Conservation (phyloP, 768 basidiomycete genomes). For the Leccinum fibrillosum region DNA sequence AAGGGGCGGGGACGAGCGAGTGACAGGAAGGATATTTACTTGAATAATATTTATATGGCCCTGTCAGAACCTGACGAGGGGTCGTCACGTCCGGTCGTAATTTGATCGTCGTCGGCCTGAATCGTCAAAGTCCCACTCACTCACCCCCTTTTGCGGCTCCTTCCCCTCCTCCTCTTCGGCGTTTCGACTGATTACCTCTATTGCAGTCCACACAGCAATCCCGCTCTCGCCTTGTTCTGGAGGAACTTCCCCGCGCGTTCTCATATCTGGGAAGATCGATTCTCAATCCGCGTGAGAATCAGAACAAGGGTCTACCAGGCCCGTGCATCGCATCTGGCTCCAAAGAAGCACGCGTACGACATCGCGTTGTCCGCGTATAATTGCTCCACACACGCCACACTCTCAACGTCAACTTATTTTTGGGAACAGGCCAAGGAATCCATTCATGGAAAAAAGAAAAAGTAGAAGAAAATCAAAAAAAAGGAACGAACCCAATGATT, state of each 20-base stretch:
- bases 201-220: neutral
- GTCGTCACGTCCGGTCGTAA: neutral
- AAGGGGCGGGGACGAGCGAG: neutral
- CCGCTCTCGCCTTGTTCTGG: neutral
- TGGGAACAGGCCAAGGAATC: slow-evolving; percentile 13
- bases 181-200: neutral
- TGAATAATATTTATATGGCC: neutral
- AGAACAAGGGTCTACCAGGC: neutral
- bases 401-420: neutral
- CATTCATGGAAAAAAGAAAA: slow-evolving; percentile 10
- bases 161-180: neutral
- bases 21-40: neutral
- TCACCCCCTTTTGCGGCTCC: neutral
- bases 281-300: slow-evolving; percentile 15
- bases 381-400: slow-evolving; percentile 6
- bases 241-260: neutral
- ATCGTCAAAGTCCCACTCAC: neutral
- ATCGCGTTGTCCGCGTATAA: neutral
- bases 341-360: neutral
- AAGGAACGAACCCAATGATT: neutral
- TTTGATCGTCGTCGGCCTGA: neutral
- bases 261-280: slow-evolving; percentile 15
- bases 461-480: slow-evolving; percentile 1
- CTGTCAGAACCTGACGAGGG: neutral
- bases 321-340: slow-evolving; percentile 2